Base-by-base conservation (phyloP, 148 eudicot species). In the Mesembryanthemum crystallinum region DNA sequence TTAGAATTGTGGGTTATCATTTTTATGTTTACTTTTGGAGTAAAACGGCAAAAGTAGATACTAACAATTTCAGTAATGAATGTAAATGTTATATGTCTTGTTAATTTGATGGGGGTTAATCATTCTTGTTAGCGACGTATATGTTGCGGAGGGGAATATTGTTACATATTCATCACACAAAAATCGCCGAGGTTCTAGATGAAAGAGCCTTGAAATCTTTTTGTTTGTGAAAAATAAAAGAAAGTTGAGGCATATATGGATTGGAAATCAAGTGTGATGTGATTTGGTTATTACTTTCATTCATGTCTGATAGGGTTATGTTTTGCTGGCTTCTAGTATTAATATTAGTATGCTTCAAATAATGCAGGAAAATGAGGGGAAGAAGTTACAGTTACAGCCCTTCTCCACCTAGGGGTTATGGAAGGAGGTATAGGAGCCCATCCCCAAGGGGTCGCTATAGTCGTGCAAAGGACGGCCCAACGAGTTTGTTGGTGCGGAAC, bases 331-430 rank as follows among this genome's bases (percentile, higher is more conserved):
- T 49, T 28, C 39, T 13, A n/a, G n/a, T n/a, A 33, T 5, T 8
- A 5, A 67, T n/a, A 74, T 35, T 28, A 12, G 3, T 27, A 51
- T 29, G 14, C 17, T 3, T 65, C 1, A 21, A 28, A 52, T 27
- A 9, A n/a, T 79, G 80, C 61, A 68, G 75, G 73, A 39, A 55
- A 82, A 89, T 91, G 96, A 89, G 92, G 75, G 94, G 89, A 66
- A 87, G 98, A 82, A 86, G 94, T 78, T 91, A 93, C 83, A 88
- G 94, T 71, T 89, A 91, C 87, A 93, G 97, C 76, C 97, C 98
- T 20, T 89, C 98, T 18, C 97, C 97, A 59, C 82, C 87, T 11
- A 88, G 92, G 79, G 83, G 88, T 42, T 87, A 86, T 71, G 83
- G 90, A 76, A 79, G 93, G 63, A 82, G 94, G 59, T 73, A 67